Evolutionary conservation across 805 yeast species (phyloP).

Genomic region (Ogataea dorogensis): DNA sequence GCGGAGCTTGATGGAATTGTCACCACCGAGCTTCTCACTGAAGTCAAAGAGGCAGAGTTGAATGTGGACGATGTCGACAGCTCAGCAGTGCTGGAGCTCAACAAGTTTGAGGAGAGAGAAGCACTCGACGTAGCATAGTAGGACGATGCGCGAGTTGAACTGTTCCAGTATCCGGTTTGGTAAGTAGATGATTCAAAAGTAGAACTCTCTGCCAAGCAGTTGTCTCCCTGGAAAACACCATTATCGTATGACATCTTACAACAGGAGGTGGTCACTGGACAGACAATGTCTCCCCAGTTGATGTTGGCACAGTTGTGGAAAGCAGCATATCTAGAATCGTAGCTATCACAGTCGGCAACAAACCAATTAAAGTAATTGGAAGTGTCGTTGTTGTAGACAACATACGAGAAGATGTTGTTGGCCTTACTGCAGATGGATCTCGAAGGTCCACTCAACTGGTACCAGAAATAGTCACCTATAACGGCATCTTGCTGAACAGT

Average conservation of each 20-base stretch:
- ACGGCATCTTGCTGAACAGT: not conserved
- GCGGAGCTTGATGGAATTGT: not conserved
- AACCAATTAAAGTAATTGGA: not conserved
- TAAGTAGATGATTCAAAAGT: not conserved
- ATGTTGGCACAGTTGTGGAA: conserved; percentile 1
- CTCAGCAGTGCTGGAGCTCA: not conserved
- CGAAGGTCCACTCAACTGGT: conserved; percentile 1
- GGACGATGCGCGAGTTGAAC: not conserved
- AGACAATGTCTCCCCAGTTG: not conserved
- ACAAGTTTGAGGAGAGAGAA: too few relatives aligned
- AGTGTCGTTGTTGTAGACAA: conserved; percentile 1
- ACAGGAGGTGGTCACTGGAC: not conserved
- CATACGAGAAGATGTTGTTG: not conserved
- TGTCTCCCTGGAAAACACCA: not conserved
- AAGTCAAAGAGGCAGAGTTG: too few relatives aligned
- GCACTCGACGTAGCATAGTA: not conserved
- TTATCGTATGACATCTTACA: not conserved
- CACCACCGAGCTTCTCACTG: not conserved
- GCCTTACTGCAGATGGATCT: not conserved
- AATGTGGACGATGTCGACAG: too few relatives aligned
- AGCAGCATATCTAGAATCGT: not conserved
- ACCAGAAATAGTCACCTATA: not conserved
- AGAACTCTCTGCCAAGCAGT: not conserved
- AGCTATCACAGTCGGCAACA: conserved; percentile 1
- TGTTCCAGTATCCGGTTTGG: not conserved